phyloP scores from a whole-genome alignment of 208 protist species.

The Crithidia thermophila region DNA sequence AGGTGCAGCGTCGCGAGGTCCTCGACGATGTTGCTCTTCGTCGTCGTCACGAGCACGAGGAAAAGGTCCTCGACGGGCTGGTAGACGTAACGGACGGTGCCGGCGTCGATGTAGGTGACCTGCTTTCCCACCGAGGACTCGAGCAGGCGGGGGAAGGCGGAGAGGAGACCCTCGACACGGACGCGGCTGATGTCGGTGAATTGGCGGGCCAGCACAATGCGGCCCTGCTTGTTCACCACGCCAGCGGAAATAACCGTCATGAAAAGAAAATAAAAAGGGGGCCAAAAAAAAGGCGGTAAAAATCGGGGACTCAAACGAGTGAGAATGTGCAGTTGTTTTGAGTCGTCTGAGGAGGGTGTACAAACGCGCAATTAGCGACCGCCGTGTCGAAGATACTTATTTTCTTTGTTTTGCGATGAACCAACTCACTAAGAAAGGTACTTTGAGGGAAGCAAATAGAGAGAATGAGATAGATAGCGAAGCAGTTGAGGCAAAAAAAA shows the following conservation, averaged over 20 bases:
- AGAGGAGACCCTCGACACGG: slow-evolving; percentile 96
- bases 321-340: neutral
- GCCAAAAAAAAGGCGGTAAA: neutral
- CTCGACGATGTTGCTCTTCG: slow-evolving; percentile 97
- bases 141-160: slow-evolving; percentile 97
- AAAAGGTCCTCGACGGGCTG: slow-evolving; percentile 96
- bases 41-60: slow-evolving; percentile 96
- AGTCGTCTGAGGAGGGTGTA: too few relatives aligned
- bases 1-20: slow-evolving; percentile 97
- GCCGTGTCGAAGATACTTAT: too few relatives aligned
- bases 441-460: too few relatives aligned
- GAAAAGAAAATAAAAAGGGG: neutral
- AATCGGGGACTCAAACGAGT: neutral
- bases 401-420: too few relatives aligned
- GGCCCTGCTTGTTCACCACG: slow-evolving; percentile 81
- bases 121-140: slow-evolving; percentile 79
- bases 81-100: slow-evolving; percentile 97
- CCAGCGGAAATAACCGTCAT: slow-evolving; percentile 88
- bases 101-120: slow-evolving; percentile 98
- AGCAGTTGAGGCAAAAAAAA: too few relatives aligned
- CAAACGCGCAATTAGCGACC: too few relatives aligned
- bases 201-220: slow-evolving; percentile 94
- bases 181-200: slow-evolving; percentile 97
- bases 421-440: too few relatives aligned
- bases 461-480: too few relatives aligned